phyloP scores from a whole-genome alignment of 768 basidiomycete genomes.

The Chalciporus piperatus region DNA sequence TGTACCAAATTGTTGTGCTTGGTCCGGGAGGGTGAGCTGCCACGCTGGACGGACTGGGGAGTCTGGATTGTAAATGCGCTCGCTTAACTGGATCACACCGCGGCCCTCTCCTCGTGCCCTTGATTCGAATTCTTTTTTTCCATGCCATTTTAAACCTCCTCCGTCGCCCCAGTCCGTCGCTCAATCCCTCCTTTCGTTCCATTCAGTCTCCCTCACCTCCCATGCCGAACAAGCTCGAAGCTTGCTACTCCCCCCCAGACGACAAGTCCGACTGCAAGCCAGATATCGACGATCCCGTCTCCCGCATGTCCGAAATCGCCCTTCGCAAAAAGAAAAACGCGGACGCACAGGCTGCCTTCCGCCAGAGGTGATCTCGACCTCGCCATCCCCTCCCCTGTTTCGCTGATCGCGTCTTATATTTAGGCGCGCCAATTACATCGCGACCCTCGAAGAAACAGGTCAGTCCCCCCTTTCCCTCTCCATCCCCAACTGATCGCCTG shows the following conservation, averaged over 20 bases:
- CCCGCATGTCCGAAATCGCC: conserved; percentile 62
- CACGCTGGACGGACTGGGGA: conserved; percentile 25
- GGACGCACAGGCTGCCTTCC: conserved; percentile 84
- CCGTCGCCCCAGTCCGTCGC: conserved; percentile 16
- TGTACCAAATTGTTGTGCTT: conserved; percentile 7
- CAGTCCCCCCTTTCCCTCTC: conserved; percentile 6
- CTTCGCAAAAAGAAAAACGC: conserved; percentile 88
- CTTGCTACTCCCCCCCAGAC: conserved; percentile 32
- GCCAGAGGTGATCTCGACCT: conserved; percentile 45
- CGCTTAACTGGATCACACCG: conserved; percentile 40
- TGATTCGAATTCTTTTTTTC: conserved; percentile 62
- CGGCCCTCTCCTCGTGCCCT: conserved; percentile 62
- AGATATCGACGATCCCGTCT: conserved; percentile 33
- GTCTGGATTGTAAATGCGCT: conserved; percentile 36
- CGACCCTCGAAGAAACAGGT: conserved; percentile 83
- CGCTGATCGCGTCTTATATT: conserved; percentile 21
- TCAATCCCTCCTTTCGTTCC: conserved; percentile 4
- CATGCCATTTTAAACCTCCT: conserved; percentile 55
- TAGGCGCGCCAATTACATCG: conserved; percentile 78
- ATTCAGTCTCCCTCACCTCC: conserved; percentile 11
- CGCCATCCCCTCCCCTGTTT: conserved; percentile 1
- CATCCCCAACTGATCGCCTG: conserved; percentile 13
- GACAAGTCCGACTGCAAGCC: conserved; percentile 36
- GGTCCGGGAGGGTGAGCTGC: conserved; percentile 13
- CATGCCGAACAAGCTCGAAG: conserved; percentile 33